phyloP scores from a whole-genome alignment of 1,284 basidiomycete species.

The Inonotus hispidus region DNA sequence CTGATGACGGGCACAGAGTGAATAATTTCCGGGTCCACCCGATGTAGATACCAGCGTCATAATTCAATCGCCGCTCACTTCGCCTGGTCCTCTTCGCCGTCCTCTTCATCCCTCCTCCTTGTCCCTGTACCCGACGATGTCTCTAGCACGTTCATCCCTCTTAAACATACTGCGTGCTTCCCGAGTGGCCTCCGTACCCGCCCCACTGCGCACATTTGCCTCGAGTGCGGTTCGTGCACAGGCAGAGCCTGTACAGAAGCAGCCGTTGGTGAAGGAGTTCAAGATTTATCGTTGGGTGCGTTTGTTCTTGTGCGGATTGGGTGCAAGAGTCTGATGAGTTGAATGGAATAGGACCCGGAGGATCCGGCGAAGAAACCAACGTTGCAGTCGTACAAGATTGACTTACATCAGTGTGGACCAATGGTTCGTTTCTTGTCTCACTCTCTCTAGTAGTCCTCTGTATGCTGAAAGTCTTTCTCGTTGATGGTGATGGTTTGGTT shows the following conservation, averaged over 20 bases:
- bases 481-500: not conserved
- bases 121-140: constrained; percentile 7
- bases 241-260: constrained; percentile 37
- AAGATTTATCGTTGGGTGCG: constrained; percentile 95
- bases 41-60: not conserved
- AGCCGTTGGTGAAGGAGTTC: constrained; percentile 71
- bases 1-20: not conserved
- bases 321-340: not conserved
- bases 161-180: not conserved
- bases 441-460: not conserved
- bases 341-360: constrained; percentile 79
- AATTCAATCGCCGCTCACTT: not conserved
- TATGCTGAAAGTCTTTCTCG: not conserved
- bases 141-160: constrained; percentile 15
- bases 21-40: constrained; percentile 7
- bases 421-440: constrained; percentile 59
- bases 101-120: not conserved
- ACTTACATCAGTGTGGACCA: constrained; percentile 92
- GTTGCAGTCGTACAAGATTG: constrained; percentile 89
- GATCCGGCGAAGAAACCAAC: constrained; percentile 89
- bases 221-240: constrained; percentile 32
- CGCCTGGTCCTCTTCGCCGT: not conserved
- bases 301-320: not conserved
- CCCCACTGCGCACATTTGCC: constrained; percentile 30
- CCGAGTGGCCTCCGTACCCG: not conserved